Percentiles rank a stretch among this genome's conserved stretches.
phyloP scores from a whole-genome alignment of 257 asterid genomes.

The Lycium ferocissimum region DNA sequence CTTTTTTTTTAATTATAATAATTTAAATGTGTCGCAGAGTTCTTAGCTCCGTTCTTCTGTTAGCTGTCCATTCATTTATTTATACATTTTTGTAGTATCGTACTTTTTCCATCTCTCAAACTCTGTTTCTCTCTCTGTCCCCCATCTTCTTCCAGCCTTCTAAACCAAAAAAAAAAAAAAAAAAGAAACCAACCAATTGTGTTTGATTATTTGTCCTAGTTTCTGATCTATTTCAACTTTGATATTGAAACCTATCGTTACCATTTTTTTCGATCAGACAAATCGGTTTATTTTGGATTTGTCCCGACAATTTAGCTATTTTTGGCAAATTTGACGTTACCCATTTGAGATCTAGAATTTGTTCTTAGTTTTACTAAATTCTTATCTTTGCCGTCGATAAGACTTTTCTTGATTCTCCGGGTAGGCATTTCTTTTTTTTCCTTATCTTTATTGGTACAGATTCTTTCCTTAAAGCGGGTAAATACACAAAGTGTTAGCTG shows the following conservation, averaged over 20 bases:
- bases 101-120: background rate
- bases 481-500: constrained; percentile 24
- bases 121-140: constrained; percentile 21
- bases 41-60: constrained; percentile 35
- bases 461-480: constrained; percentile 16
- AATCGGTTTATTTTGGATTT: constrained; percentile 25
- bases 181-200: background rate
- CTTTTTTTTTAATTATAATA: constrained; percentile 19
- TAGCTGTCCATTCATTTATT: constrained; percentile 59
- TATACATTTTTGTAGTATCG: constrained; percentile 30
- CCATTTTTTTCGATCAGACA: background rate
- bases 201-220: background rate
- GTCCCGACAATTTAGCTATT: constrained; percentile 6
- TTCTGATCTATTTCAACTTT: background rate
- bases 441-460: background rate
- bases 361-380: too few relatives aligned
- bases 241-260: background rate
- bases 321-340: constrained; percentile 27
- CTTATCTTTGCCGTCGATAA: too few relatives aligned
- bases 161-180: background rate
- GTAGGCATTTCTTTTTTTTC: background rate
- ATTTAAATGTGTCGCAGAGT: constrained; percentile 21
- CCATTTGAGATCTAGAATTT: background rate
- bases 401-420: constrained; percentile 4
- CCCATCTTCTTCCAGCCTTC: constrained; percentile 39